phyloP scores from a whole-genome alignment of 768 basidiomycete species.

The Psilocybe subaeruginosa region DNA sequence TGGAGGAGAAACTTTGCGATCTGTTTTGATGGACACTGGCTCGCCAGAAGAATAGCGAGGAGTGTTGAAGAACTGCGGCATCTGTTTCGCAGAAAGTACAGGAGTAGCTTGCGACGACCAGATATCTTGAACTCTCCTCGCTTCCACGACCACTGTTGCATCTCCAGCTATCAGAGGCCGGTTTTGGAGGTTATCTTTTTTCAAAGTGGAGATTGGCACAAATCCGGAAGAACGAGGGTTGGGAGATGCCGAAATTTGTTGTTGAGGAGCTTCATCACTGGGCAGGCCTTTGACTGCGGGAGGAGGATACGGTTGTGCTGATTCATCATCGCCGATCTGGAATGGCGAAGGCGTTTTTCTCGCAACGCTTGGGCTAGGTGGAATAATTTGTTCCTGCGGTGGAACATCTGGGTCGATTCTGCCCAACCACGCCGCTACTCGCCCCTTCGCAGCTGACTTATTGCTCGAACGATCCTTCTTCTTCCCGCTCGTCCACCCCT shows the following conservation, averaged over 20 bases:
- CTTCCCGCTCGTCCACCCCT: slow-evolving; percentile 26
- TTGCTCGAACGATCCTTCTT: slow-evolving; percentile 30
- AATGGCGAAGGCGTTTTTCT: slow-evolving; percentile 12
- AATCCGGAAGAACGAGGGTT: slow-evolving; percentile 82
- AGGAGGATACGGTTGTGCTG: slow-evolving; percentile 5
- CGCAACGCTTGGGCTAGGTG: slow-evolving; percentile 40
- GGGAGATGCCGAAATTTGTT: slow-evolving; percentile 42
- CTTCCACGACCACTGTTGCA: slow-evolving; percentile 38
- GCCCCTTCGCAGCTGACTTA: slow-evolving; percentile 58
- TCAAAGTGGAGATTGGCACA: slow-evolving; percentile 62
- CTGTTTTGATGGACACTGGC: slow-evolving; percentile 36
- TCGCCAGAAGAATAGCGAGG: slow-evolving; percentile 21
- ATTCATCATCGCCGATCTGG: slow-evolving; percentile 10
- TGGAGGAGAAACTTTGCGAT: slow-evolving; percentile 40
- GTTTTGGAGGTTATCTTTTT: slow-evolving; percentile 36
- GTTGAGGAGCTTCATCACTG: background rate
- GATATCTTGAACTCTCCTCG: slow-evolving; percentile 39
- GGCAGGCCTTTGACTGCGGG: slow-evolving; percentile 8
- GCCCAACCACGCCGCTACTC: slow-evolving; percentile 81
- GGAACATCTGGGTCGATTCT: slow-evolving; percentile 61
- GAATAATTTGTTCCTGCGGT: slow-evolving; percentile 50
- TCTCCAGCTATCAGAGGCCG: slow-evolving; percentile 17
- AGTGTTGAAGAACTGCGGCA: slow-evolving; percentile 26
- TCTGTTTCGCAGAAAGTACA: slow-evolving; percentile 12
- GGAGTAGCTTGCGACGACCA: slow-evolving; percentile 31